Conservation (phyloP, 345 rosid genomes). For the Brassica napus region Da-Ae NC_063444.1:7912001-7912500, state of each 20-base stretch:
- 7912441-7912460: constrained; percentile 95
- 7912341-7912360: background rate
- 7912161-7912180: constrained; percentile 58
- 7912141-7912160: constrained; percentile 4
- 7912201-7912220: constrained; percentile 90
- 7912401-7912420: constrained; percentile 92
- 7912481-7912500: background rate
- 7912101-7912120: constrained; percentile 21
- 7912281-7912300: background rate
- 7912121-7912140: constrained; percentile 8
- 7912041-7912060: constrained; percentile 18
- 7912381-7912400: constrained; percentile 86
- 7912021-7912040: background rate
- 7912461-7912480: constrained; percentile 54
- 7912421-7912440: constrained; percentile 98
- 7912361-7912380: constrained; percentile 99
- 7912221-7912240: constrained; percentile 88
- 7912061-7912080: constrained; percentile 33
- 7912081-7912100: constrained; percentile 8
- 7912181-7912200: constrained; percentile 82
- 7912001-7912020: background rate
- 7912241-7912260: constrained; percentile 84
- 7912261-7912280: constrained; percentile 52
- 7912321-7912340: background rate
- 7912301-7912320: background rate